Evolutionary conservation across 2,329 filamentous ascomycete species (phyloP).

Genomic region (Nemania sp.): DNA sequence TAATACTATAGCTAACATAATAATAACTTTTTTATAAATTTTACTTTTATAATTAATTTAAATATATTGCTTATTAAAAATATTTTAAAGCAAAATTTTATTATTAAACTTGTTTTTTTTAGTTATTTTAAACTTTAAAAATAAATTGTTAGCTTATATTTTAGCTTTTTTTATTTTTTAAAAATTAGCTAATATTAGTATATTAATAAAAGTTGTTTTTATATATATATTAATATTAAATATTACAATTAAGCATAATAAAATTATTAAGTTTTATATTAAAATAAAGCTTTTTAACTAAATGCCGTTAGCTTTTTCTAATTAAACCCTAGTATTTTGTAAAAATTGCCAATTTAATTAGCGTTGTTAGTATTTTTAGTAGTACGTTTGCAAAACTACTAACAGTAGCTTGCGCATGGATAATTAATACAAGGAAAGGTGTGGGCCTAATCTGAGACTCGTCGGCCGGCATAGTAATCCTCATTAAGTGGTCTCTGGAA

Average conservation of each 20-base stretch:
- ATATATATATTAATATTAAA: conserved; percentile 14
- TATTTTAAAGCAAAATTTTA: conserved; percentile 16
- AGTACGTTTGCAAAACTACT: no score
- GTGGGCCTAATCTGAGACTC: background rate
- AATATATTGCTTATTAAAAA: conserved; percentile 8
- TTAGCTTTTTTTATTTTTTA: conserved; percentile 3
- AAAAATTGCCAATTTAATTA: conserved; percentile 6
- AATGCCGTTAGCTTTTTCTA: conserved; percentile 5
- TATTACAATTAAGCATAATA: conserved; percentile 9
- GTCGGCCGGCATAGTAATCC: background rate
- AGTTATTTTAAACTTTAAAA: conserved; percentile 24
- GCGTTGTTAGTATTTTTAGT: no score
- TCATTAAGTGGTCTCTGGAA: conserved; percentile 3
- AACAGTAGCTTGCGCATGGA: no score
- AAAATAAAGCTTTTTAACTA: background rate
- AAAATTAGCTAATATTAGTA: conserved; percentile 16
- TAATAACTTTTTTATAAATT: conserved; percentile 22
- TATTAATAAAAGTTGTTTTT: conserved; percentile 14
- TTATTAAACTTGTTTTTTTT: conserved; percentile 13
- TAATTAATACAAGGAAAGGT: no score
- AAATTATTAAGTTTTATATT: conserved; percentile 6
- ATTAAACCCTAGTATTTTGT: conserved; percentile 19
- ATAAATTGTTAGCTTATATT: conserved; percentile 3
- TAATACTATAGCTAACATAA: conserved; percentile 10
- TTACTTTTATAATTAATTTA: conserved; percentile 18